Evolutionary conservation across 1,284 basidiomycete species (phyloP).

Genomic region (Apiotrichum sp.): DNA sequence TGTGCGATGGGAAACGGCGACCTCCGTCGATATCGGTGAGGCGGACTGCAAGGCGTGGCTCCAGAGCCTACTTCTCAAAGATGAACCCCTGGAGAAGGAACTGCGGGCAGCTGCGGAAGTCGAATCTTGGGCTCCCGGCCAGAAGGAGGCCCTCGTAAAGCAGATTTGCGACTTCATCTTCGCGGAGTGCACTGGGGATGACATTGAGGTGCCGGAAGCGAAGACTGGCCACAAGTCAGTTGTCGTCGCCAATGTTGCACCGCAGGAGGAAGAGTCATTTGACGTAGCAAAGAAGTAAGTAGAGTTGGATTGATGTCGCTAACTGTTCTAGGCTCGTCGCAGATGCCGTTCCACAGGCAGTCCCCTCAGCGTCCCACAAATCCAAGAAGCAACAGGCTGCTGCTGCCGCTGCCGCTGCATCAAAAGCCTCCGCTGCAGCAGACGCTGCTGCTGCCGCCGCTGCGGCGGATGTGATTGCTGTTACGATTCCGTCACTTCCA

Average conservation of each 20-base stretch:
- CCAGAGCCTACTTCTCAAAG: conserved; percentile 63
- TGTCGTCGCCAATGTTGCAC: conserved; percentile 21
- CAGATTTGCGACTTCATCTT: conserved; percentile 37
- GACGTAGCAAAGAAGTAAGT: conserved; percentile 53
- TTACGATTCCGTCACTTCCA: conserved; percentile 61
- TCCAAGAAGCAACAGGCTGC: conserved; percentile 48
- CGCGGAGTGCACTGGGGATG: conserved; percentile 37
- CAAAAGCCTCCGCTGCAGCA: conserved; percentile 58
- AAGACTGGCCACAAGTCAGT: conserved; percentile 15
- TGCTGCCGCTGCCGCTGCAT: conserved; percentile 57
- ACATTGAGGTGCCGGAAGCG: conserved; percentile 36
- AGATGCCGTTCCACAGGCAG: conserved; percentile 26
- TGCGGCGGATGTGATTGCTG: conserved; percentile 29
- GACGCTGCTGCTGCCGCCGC: conserved; percentile 50
- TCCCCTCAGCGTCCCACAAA: conserved; percentile 44
- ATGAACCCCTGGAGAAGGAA: conserved; percentile 55
- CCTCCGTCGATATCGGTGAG: conserved; percentile 61
- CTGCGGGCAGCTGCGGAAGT: conserved; percentile 54
- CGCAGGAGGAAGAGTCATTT: conserved; percentile 68
- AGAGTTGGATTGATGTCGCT: conserved; percentile 19
- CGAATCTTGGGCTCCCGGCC: conserved; percentile 26
- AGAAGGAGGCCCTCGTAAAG: conserved; percentile 29
- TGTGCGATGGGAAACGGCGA: conserved; percentile 57
- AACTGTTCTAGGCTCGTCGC: conserved; percentile 24
- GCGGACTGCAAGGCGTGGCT: conserved; percentile 70